These are phyloP conservation scores for Venturiaceae sp. DNA, from an alignment of 2,329 filamentous ascomycete genomes.

Conservation along the genomic window DNA sequence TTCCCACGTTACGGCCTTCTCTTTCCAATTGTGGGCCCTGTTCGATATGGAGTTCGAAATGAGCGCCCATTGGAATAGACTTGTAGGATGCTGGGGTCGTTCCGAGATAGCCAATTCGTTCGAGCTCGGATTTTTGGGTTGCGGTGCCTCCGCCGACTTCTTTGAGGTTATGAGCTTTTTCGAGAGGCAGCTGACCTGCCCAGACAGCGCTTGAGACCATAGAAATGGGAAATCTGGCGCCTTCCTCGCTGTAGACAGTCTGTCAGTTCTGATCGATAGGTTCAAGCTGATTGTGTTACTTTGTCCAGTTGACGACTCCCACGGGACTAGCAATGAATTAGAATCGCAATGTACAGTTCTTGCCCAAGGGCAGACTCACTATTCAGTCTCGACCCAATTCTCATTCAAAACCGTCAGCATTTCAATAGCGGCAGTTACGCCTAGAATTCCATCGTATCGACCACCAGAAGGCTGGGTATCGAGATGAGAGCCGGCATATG, in stretches of 20 bases:
- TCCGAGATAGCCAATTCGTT: slow-evolving; percentile 64
- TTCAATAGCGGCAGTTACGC: slow-evolving; percentile 64
- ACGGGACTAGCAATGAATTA: slow-evolving; percentile 34
- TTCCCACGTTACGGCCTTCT: slow-evolving; percentile 52
- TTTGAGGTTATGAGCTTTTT: slow-evolving; percentile 49
- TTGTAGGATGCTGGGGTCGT: slow-evolving; percentile 15
- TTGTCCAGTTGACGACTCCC: slow-evolving; percentile 71
- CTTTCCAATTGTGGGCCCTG: slow-evolving; percentile 68
- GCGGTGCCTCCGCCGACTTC: slow-evolving; percentile 52
- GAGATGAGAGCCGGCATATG: slow-evolving; percentile 60
- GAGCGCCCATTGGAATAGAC: slow-evolving; percentile 15
- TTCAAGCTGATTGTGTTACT: slow-evolving; percentile 30
- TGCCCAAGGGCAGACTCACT: slow-evolving; percentile 14
- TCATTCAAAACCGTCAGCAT: slow-evolving; percentile 60
- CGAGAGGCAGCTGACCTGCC: slow-evolving; percentile 56
- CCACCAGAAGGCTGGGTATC: slow-evolving; percentile 51
- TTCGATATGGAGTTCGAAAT: slow-evolving; percentile 36
- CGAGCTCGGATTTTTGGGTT: slow-evolving; percentile 58
- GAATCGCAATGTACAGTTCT: background rate
- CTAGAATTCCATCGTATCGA: slow-evolving; percentile 68
- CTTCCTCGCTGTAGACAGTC: slow-evolving; percentile 60
- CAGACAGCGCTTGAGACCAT: slow-evolving; percentile 71
- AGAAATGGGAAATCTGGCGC: slow-evolving; percentile 66
- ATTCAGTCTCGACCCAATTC: slow-evolving; percentile 56
- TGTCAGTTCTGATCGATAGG: background rate